A percentile compares a stretch with the other conserved stretches of the same genome.
Evolutionary conservation across 2,329 filamentous ascomycete species (phyloP).

Genomic region (Leptographium wingfieldii): DNA sequence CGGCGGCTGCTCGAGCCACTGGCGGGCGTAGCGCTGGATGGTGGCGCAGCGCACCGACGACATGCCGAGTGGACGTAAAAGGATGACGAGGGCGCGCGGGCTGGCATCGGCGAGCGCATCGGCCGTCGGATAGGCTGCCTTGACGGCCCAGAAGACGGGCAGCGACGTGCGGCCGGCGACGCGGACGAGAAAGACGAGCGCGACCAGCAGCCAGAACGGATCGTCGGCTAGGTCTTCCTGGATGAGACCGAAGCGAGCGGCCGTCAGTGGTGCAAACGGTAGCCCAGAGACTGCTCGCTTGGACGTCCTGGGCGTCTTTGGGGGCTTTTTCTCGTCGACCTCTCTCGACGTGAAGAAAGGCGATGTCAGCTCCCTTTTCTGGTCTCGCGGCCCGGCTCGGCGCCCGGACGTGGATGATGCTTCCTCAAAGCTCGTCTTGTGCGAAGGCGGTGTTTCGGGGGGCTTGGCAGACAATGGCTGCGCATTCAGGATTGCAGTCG

Average conservation of each 20-base stretch:
- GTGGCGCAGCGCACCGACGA: slow-evolving; percentile 52
- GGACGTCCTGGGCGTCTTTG: slow-evolving; percentile 13
- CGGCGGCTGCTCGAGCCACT: slow-evolving; percentile 56
- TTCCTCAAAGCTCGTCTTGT: neutral
- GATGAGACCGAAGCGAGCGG: slow-evolving; percentile 59
- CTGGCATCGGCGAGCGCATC: slow-evolving; percentile 46
- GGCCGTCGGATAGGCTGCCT: slow-evolving; percentile 55
- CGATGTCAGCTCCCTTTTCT: neutral
- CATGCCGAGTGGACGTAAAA: slow-evolving; percentile 61
- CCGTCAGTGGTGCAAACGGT: slow-evolving; percentile 55
- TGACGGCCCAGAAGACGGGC: slow-evolving; percentile 59
- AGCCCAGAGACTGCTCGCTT: slow-evolving; percentile 38
- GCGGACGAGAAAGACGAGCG: slow-evolving; percentile 73
- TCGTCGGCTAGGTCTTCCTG: slow-evolving; percentile 67
- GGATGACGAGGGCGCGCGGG: slow-evolving; percentile 38
- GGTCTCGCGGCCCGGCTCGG: too few relatives aligned
- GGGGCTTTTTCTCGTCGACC: too few relatives aligned
- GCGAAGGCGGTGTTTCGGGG: neutral
- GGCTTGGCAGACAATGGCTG: neutral
- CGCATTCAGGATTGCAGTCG: neutral
- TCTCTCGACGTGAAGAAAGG: neutral
- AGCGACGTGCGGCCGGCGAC: slow-evolving; percentile 64
- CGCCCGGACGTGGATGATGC: neutral
- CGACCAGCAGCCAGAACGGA: slow-evolving; percentile 70
- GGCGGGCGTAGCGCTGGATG: slow-evolving; percentile 57